These are phyloP conservation scores for Kodamaea neixiangensis DNA, from an alignment of 805 yeast species.

Conservation along the genomic window DNA sequence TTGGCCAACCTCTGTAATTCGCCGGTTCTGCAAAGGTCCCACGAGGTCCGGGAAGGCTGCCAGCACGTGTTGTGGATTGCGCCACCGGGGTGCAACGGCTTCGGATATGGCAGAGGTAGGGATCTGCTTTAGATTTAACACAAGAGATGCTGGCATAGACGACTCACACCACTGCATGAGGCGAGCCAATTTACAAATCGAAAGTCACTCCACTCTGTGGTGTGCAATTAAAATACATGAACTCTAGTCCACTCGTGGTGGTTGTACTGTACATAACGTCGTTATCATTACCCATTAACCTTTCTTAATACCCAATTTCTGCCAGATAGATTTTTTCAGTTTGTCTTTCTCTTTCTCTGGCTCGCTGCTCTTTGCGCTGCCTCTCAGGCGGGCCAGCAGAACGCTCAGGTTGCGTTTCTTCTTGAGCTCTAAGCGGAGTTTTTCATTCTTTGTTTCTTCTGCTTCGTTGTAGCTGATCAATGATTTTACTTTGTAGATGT, in stretches of 20 bases:
- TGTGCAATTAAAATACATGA: neutral
- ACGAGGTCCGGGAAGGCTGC: neutral
- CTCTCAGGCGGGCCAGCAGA: constrained; percentile 9
- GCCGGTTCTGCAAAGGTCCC: neutral
- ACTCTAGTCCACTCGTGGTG: neutral
- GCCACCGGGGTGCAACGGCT: neutral
- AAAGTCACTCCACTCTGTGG: neutral
- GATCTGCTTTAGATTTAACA: neutral
- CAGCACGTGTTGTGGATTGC: neutral
- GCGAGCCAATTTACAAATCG: neutral
- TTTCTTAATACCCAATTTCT: constrained; percentile 17
- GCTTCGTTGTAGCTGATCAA: constrained; percentile 37
- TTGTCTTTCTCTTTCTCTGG: constrained; percentile 8
- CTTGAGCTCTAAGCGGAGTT: constrained; percentile 12
- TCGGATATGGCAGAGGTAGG: neutral
- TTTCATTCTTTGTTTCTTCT: constrained; percentile 23
- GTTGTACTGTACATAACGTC: neutral
- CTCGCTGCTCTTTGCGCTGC: constrained; percentile 5
- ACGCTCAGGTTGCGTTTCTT: constrained; percentile 12
- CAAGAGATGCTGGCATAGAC: neutral
- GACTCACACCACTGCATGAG: neutral
- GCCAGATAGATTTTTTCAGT: constrained; percentile 16
- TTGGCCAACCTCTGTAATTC: neutral
- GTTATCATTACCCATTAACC: constrained; percentile 4
- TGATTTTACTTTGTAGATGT: constrained; percentile 43